Base-by-base conservation (phyloP, 2,329 filamentous ascomycete genomes). In the Trichoderma sp. region DNA sequence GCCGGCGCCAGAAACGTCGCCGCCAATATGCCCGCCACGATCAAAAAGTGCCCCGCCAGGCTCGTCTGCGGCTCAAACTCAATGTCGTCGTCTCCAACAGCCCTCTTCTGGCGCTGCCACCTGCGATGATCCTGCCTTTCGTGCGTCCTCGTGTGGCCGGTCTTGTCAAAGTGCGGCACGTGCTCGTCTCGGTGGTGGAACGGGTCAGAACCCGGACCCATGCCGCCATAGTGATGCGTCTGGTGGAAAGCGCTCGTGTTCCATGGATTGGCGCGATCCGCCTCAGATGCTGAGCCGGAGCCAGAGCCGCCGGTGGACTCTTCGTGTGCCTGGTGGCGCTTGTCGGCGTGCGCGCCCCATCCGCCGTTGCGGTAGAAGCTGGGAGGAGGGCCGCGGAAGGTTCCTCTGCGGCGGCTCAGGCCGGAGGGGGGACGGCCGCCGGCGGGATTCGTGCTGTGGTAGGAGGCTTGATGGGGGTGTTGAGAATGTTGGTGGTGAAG, bases 321-420 rank as follows among this genome's bases (percentile, higher is more conserved):
- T 64, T 85, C 83, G 70, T 88, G 85, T 56, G 85, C 85, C 43
- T 84, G 83, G 66, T 81, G 79, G 47, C 89, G 79, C 80, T 91
- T 91, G 43, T 86, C 86, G 2, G 81, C 77, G 70, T 92, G 87
- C 3, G 82, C 78, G 59, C 92, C 92, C 86, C 93, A 96, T 3
- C 92, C 93, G 5, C 93, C 94, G 71, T 86, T 89, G 21, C 90
- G 87, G 80, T 93, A 97, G 82, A 97, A 98, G 72, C 89, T 92
- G 0, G 95, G 94, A 62, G 96, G 94, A 4, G 96, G 95, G 0
- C 95, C 95, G 24, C 87, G 88, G 79, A 96, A 97, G 5, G 90
- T 85, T 2, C 89, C 88, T 3, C 93, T 85, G 29, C 95, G 87
- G 52, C 91, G 87, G 77, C 90, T 94, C 37, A 99, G 83, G 0